phyloP scores from a whole-genome alignment of 108 stramenopile genomes.

The Fragilariopsis cylindrus region DNA sequence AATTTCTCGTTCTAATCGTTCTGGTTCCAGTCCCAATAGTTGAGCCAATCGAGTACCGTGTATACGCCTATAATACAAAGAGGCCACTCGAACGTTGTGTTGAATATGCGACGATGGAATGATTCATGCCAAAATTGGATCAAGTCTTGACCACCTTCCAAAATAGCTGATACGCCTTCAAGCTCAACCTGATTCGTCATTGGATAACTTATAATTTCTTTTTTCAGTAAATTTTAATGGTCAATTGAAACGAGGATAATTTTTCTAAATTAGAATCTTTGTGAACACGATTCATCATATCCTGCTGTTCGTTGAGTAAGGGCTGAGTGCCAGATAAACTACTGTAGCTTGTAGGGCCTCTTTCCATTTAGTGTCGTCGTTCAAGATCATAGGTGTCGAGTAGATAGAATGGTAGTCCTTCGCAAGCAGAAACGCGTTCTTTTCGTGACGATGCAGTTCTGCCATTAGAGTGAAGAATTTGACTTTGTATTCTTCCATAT shows the following conservation, averaged over 20 bases:
- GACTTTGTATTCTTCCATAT: constrained; percentile 90
- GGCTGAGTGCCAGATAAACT: constrained; percentile 82
- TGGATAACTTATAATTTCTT: constrained; percentile 94
- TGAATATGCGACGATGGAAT: constrained; percentile 93
- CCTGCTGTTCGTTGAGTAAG: constrained; percentile 86
- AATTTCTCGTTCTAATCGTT: constrained; percentile 80
- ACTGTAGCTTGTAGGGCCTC: constrained; percentile 86
- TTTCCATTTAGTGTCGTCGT: constrained; percentile 67
- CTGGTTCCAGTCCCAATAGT: constrained; percentile 73
- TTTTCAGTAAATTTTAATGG: constrained; percentile 63
- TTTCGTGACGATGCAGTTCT: constrained; percentile 90
- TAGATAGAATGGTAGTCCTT: constrained; percentile 93
- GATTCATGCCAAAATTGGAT: constrained; percentile 66
- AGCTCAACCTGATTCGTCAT: constrained; percentile 72
- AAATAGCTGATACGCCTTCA: constrained; percentile 64
- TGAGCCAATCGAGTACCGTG: constrained; percentile 84
- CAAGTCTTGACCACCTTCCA: constrained; percentile 57
- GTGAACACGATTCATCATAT: constrained; percentile 89
- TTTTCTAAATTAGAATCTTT: constrained; percentile 76
- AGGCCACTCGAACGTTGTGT: constrained; percentile 93
- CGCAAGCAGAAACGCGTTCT: constrained; percentile 90
- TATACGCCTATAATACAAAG: constrained; percentile 92
- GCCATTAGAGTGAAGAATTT: constrained; percentile 88
- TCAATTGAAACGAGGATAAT: constrained; percentile 47
- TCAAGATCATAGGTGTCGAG: constrained; percentile 49